Percentiles rank a stretch among this genome's conserved stretches.
These are phyloP conservation scores for Pleurotus tuber-regium DNA, from an alignment of 768 basidiomycete species.

Conservation along the genomic window DNA sequence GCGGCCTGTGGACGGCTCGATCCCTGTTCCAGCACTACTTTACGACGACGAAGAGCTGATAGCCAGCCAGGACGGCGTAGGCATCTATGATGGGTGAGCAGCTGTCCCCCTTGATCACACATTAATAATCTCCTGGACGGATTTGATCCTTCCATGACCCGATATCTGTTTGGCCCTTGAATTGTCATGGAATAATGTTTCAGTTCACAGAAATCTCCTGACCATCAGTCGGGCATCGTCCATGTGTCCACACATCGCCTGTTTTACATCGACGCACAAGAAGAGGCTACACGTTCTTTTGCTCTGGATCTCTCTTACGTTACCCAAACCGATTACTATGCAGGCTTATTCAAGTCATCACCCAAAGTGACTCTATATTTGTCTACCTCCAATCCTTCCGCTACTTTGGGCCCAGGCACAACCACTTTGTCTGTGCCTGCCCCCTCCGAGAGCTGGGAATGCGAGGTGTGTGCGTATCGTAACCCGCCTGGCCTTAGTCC, in stretches of 20 bases:
- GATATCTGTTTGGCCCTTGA: too few relatives aligned
- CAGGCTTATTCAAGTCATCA: conserved; percentile 86
- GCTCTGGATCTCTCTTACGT: conserved; percentile 63
- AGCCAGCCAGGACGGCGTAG: conserved; percentile 73
- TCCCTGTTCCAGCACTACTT: conserved; percentile 72
- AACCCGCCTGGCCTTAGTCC: conserved; percentile 79
- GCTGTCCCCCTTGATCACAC: neutral
- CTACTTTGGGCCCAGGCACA: conserved; percentile 17
- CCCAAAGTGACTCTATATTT: conserved; percentile 84
- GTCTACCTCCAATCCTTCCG: conserved; percentile 25
- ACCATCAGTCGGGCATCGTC: conserved; percentile 72
- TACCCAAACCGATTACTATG: conserved; percentile 81
- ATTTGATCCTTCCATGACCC: conserved; percentile 22
- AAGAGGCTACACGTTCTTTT: conserved; percentile 58
- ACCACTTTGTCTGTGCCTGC: conserved; percentile 21
- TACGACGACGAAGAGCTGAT: conserved; percentile 81
- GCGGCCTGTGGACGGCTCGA: conserved; percentile 65
- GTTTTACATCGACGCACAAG: conserved; percentile 67
- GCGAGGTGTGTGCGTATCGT: conserved; percentile 82
- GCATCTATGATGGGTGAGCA: conserved; percentile 88
- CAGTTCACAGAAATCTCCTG: conserved; percentile 80
- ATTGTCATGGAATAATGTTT: too few relatives aligned
- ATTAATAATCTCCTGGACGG: neutral
- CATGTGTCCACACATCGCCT: conserved; percentile 82
- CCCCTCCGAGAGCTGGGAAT: conserved; percentile 68